Percentiles rank a stretch among this genome's conserved stretches.
phyloP scores from a whole-genome alignment of 2,329 filamentous ascomycete species.

The Trichoderma sp. region DNA sequence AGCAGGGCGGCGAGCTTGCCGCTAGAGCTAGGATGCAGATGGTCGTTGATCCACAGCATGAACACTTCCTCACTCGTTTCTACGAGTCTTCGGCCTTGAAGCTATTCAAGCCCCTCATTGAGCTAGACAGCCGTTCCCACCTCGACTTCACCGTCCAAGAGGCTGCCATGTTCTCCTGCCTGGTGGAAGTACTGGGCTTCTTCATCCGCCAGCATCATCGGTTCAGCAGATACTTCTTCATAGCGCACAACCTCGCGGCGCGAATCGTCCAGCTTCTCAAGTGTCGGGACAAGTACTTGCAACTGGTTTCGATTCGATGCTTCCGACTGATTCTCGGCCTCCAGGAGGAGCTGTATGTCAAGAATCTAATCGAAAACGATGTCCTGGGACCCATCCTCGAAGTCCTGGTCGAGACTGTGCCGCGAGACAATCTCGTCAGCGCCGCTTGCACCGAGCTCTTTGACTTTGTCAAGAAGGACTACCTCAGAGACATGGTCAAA shows the following conservation, averaged over 20 bases:
- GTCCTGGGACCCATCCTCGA: slow-evolving; percentile 84
- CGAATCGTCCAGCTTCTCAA: slow-evolving; percentile 80
- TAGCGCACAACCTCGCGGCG: slow-evolving; percentile 74
- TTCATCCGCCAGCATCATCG: slow-evolving; percentile 88
- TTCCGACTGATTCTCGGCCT: slow-evolving; percentile 84
- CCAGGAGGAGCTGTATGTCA: slow-evolving; percentile 89
- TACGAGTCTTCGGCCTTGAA: slow-evolving; percentile 85
- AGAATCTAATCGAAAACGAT: slow-evolving; percentile 77
- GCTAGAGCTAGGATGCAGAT: slow-evolving; percentile 61
- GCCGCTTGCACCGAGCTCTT: slow-evolving; percentile 95
- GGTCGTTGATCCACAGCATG: slow-evolving; percentile 70
- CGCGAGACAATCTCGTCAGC: slow-evolving; percentile 88
- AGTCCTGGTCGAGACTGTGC: slow-evolving; percentile 81
- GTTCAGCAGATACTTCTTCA: slow-evolving; percentile 84
- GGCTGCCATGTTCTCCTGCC: slow-evolving; percentile 85
- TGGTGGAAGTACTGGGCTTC: slow-evolving; percentile 92
- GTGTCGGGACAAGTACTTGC: slow-evolving; percentile 87
- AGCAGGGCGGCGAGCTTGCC: slow-evolving; percentile 58
- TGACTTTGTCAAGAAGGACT: slow-evolving; percentile 82
- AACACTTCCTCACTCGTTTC: slow-evolving; percentile 82
- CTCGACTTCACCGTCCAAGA: slow-evolving; percentile 77
- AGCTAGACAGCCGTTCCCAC: slow-evolving; percentile 70
- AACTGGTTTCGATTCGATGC: slow-evolving; percentile 89
- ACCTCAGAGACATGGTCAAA: slow-evolving; percentile 76
- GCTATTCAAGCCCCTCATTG: slow-evolving; percentile 83